Base-by-base conservation (phyloP, 108 stramenopile species). In the Thalassiosira profunda region DNA sequence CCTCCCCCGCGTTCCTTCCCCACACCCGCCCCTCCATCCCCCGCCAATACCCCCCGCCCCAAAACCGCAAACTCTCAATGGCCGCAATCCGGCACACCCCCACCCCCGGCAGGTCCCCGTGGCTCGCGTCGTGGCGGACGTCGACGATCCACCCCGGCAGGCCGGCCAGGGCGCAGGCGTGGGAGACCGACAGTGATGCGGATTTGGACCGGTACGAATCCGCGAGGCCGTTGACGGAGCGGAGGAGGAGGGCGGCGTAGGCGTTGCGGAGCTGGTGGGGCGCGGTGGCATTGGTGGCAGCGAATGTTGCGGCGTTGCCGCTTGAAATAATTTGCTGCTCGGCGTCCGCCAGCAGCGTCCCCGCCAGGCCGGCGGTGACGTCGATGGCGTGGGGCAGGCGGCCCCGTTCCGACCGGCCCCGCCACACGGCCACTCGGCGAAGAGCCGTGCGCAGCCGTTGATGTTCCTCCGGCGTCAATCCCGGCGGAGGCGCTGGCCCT, bases 171-270 rank as follows among this genome's bases (percentile, higher is more conserved):
- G 74, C 60, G 62, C 91, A 95, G 58, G 51, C 67, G 36, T 55
- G 91, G 51, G 38, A 87, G 58, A 70, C 85, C 48, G 48, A 85
- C 63, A 43, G 76, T 81, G 47, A 60, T 17, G 72, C 40, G 1
- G 58, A 68, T 44, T 67, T 87, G 84, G 65, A 83, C 68, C 76
- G 84, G 35, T 58, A 78, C 0, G 67, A 58, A 67, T 95, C 94
- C 3, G 94, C 91, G 37, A 92, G 74, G 20, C 91, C 94, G 72
- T 95, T 95, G 62, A 95, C 91, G 23, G 76, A 76, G n/a, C 94
- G 76, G 0, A 91, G 54, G 28, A 95, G 80, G 1, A 88, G 84
- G 25, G 87, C 68, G 11, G 88, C 79, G 49, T 92, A 95, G 7
- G 87, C 57, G 35, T 87, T 70, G 9, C 88, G 81, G 9, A 95